These are phyloP conservation scores for Ustilago trichophora DNA, from an alignment of 1,284 basidiomycete species.

Conservation along the genomic window DNA sequence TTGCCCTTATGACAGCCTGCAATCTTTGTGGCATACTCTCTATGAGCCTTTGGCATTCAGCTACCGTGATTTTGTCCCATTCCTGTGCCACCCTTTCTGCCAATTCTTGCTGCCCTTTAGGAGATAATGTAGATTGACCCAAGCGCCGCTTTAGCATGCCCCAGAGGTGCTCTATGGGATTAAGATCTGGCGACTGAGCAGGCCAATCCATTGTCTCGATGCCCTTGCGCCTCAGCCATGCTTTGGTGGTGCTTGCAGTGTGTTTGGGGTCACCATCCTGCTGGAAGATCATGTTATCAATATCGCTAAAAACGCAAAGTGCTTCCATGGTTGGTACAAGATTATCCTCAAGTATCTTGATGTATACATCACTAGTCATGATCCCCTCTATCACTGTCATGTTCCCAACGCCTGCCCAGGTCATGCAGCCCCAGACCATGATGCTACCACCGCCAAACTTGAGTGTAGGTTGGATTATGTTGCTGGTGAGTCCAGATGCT, in stretches of 20 bases:
- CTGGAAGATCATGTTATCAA: conserved; percentile 63
- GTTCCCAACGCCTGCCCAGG: conserved; percentile 1
- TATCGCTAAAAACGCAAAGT: conserved; percentile 17
- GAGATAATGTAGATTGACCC: neutral
- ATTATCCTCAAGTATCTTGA: conserved; percentile 63
- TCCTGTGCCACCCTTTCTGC: neutral
- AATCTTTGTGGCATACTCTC: conserved; percentile 16
- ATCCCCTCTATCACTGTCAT: conserved; percentile 35
- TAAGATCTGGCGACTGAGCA: conserved; percentile 67
- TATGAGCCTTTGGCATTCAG: conserved; percentile 2
- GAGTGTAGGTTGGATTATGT: neutral
- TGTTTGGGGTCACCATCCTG: conserved; percentile 67
- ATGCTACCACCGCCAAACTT: conserved; percentile 11
- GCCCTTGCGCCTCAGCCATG: conserved; percentile 57
- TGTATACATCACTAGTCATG: conserved; percentile 65
- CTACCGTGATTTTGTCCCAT: neutral
- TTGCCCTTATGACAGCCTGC: conserved; percentile 8
- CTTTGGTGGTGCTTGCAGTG: conserved; percentile 13
- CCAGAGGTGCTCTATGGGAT: conserved; percentile 68
- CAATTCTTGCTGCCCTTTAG: too few relatives aligned
- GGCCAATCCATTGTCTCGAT: conserved; percentile 63
- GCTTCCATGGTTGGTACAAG: conserved; percentile 44
- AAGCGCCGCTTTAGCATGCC: conserved; percentile 2
- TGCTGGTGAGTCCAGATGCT: neutral
- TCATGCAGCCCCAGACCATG: conserved; percentile 26